Base-by-base conservation (phyloP, 2,329 filamentous ascomycete species). In the Gliomastix tumulicola region DNA sequence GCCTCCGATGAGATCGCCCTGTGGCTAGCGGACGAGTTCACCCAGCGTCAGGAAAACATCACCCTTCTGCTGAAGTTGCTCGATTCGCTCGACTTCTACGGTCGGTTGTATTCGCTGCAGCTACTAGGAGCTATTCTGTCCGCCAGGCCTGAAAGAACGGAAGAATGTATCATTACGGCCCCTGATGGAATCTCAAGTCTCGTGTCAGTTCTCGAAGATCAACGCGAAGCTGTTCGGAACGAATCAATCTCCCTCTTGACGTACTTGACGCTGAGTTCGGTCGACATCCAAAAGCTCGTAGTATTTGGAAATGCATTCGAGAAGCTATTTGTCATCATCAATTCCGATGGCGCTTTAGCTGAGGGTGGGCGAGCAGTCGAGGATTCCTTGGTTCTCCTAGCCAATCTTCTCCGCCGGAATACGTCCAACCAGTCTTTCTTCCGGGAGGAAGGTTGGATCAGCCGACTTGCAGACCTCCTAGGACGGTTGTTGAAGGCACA, bases 21-120 rank as follows among this genome's bases (percentile, higher is more conserved):
- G 20, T 98, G 92, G 88, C 72, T 98, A 41, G 92, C 92, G 37
- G 92, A 98, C 62, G 90, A 97, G 60, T 98, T 98, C 57, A 96
- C 92, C 22, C 89, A 95, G 70, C 82, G 87, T 44, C 89, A 96
- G 76, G 90, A 97, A 63, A 97, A 98, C 59, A 90, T 96, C 43
- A 90, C 87, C 3, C 69, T 92, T 13, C 75, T 98, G 18, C 76
- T 98, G 42, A 84, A 92, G 55, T 84, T 98, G 38, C 74, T 98
- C 46, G 90, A 96, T 47, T 79, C 82, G 12, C 72, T 71, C 46
- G 89, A 96, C 51, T 94, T 95, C 53, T 95, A 94, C 60, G 85
- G 88, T 17, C 82, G 90, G 18, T 74, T 97, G 1, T 97, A 97
- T 62, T 85, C 87, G 5, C 66, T 98, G 20, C 88, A 97, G 61